phyloP scores from a whole-genome alignment of 1,139 yeast species.

The Sporopachydermia cereana region DNA sequence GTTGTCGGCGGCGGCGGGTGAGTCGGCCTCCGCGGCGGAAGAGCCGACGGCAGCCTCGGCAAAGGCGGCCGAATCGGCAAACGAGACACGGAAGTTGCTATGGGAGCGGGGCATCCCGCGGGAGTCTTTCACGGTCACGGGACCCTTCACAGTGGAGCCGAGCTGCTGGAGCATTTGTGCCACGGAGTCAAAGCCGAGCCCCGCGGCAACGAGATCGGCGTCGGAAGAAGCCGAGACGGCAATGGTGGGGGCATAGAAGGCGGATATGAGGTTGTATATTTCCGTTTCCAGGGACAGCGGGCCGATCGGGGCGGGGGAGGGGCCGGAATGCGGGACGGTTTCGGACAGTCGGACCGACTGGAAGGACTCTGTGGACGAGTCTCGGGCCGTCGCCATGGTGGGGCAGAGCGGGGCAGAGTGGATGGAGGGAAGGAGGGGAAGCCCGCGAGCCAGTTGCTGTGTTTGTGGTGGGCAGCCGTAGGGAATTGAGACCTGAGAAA shows the following conservation, averaged over 20 bases:
- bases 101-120: conserved; percentile 19
- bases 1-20: no score
- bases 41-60: no score
- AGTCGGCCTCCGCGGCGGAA: no score
- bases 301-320: conserved; percentile 12
- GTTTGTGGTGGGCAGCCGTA: no score
- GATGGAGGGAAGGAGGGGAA: no score
- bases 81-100: conserved; percentile 23
- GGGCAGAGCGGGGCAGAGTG: no score
- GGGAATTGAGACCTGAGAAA: no score
- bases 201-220: conserved; percentile 37
- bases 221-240: conserved; percentile 41
- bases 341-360: neutral
- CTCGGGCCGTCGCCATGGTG: neutral
- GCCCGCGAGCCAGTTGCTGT: no score
- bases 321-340: conserved; percentile 12
- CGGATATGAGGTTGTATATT: conserved; percentile 14
- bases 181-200: conserved; percentile 26
- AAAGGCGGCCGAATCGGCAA: conserved; percentile 8
- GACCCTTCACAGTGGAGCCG: conserved; percentile 28
- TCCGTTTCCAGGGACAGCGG: conserved; percentile 14
- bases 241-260: conserved; percentile 46
- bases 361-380: neutral
- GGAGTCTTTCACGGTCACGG: conserved; percentile 31
- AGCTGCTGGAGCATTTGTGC: conserved; percentile 29